Percentiles rank a stretch among this genome's conserved stretches.
Conservation (phyloP, 2,329 filamentous ascomycete species). For the Thelonectria blattea region DNA sequence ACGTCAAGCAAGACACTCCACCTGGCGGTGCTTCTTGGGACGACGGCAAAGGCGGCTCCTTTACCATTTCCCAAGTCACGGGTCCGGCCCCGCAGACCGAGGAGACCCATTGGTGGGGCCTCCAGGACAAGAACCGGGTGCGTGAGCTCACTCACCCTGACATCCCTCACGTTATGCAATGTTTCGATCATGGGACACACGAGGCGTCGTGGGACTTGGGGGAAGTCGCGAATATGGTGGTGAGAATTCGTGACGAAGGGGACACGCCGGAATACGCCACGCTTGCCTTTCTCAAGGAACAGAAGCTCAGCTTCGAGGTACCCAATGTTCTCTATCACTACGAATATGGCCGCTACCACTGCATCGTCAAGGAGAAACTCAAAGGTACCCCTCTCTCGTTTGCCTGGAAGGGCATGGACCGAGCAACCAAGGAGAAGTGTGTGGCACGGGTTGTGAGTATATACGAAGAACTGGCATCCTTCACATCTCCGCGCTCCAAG, state of each 20-base stretch:
- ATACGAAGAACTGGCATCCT: not conserved
- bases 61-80: not conserved
- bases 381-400: not conserved
- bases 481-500: not conserved
- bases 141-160: not conserved
- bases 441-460: not conserved
- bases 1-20: not conserved
- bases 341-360: not conserved
- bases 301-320: not conserved
- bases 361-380: not conserved
- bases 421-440: not conserved
- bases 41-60: constrained; percentile 3
- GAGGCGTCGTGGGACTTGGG: not conserved
- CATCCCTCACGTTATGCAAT: not conserved
- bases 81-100: not conserved
- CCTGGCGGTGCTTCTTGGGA: not conserved
- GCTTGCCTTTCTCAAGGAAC: not conserved
- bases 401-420: not conserved
- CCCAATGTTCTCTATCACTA: not conserved
- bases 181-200: not conserved
- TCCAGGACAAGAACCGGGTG: not conserved
- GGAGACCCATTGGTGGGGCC: not conserved
- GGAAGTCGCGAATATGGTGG: not conserved
- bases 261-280: not conserved
- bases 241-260: not conserved